phyloP scores from a whole-genome alignment of 129 eudicot species.

The Heracleum sosnowskyi region DNA sequence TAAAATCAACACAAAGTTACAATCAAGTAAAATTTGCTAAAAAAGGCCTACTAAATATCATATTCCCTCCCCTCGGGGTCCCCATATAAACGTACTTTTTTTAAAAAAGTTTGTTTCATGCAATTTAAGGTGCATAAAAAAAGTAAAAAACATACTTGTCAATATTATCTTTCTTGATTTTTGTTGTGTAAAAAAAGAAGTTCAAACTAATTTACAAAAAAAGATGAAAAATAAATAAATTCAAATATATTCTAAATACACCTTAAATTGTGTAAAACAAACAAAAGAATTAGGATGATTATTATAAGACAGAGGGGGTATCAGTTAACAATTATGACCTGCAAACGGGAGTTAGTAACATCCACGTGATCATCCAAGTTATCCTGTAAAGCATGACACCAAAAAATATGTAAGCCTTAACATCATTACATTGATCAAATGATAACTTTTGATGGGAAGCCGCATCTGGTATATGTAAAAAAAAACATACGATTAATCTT shows the following conservation, averaged over 20 bases:
- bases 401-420: conserved; percentile 3
- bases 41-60: not conserved
- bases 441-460: conserved; percentile 10
- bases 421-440: not conserved
- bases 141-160: not conserved
- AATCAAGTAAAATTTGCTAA: not conserved
- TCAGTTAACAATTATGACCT: conserved; percentile 33
- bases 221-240: not conserved
- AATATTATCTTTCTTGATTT: not conserved
- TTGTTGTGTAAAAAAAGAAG: not conserved
- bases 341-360: conserved; percentile 71
- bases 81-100: not conserved
- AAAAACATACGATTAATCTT: conserved; percentile 72
- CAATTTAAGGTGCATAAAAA: not conserved
- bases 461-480: not conserved
- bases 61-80: not conserved
- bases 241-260: not conserved
- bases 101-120: not conserved
- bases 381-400: conserved; percentile 48
- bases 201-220: not conserved
- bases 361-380: conserved; percentile 82
- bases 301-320: not conserved
- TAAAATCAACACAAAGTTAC: not conserved
- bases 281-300: not conserved
- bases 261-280: not conserved